Percentiles rank a stretch among this genome's conserved stretches.
These are phyloP conservation scores for Zymoseptoria pseudotritici DNA, from an alignment of 2,329 filamentous ascomycete species.

Conservation along the genomic window DNA sequence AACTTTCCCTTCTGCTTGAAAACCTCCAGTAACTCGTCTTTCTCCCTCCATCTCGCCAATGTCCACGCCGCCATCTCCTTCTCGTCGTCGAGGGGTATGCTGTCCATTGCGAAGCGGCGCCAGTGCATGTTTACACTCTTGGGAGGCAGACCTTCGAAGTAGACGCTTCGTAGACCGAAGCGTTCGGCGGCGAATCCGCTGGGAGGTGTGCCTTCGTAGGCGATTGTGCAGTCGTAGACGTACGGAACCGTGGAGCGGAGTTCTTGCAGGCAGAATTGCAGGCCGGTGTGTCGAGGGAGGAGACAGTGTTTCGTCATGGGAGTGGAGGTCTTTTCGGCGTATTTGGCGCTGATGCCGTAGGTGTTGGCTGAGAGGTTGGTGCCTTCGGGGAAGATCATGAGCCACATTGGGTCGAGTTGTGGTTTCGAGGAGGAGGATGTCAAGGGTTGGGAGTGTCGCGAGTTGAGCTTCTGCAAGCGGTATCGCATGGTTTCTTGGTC, in stretches of 20 bases:
- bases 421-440: conserved; percentile 24
- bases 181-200: conserved; percentile 73
- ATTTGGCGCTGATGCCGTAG: conserved; percentile 59
- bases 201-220: conserved; percentile 88
- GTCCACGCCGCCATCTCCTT: conserved; percentile 76
- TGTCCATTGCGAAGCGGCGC: conserved; percentile 71
- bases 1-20: conserved; percentile 72
- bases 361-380: conserved; percentile 75
- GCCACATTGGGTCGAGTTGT: conserved; percentile 65
- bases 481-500: conserved; percentile 69
- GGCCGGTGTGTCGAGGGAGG: conserved; percentile 71
- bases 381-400: conserved; percentile 80
- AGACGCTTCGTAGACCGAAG: conserved; percentile 79
- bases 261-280: conserved; percentile 71
- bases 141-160: conserved; percentile 79
- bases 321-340: conserved; percentile 66
- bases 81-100: conserved; percentile 70
- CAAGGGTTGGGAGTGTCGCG: conserved; percentile 31
- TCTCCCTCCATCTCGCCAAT: conserved; percentile 77
- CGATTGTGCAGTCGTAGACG: conserved; percentile 88
- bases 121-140: conserved; percentile 96
- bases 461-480: conserved; percentile 64
- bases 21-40: conserved; percentile 77
- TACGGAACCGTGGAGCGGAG: conserved; percentile 68
- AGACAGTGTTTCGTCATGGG: conserved; percentile 64